Base-by-base conservation (phyloP, 2,329 filamentous ascomycete genomes). In the Coniosporium tulheliwenetii region DNA sequence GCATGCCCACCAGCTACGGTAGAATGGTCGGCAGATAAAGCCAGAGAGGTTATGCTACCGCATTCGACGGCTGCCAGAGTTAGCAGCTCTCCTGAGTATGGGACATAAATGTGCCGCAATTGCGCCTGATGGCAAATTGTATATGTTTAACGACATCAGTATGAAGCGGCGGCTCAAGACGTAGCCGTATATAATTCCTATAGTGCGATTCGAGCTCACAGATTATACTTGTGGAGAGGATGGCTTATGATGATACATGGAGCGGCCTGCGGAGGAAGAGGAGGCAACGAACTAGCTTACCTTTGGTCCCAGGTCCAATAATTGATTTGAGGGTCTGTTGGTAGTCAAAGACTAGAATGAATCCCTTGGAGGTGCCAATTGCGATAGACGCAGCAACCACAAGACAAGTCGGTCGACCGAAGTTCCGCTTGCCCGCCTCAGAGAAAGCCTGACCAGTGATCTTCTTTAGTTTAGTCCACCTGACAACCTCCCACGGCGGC, bases 301-400 rank as follows among this genome's bases (percentile, higher is more conserved):
- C 82, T 70, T 91, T 94, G 1, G 87, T 94, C 30, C 89, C 87
- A 30, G 84, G 82, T 2, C 91, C 91, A 47, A 98, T 85, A 43
- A 96, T 93, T 51, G 83, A 80, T 62, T 93, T 95, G 43, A 96
- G 66, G 50, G 83, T 91, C 62, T 98, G 91, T 58, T 93, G 85
- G 60, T 95, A 96, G 65, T 98, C 93, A 64, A 98, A 98, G 44
- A 96, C 78, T 55, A 98, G 67, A 43, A 96, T 82, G 59, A 95
- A 79, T 41, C 93, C 91, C 60, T 94, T 96, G 3, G 85, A 84
- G 1, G 93, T 98, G 19, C 91, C 91, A 40, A 98, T 63, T 10
- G 87, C 84, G 51, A 98, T 93, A 8, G 79, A 78, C 2, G 87
- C 83, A 47, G 89, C 87, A 38, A 95, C 81, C 34, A 81, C 79